phyloP scores from a whole-genome alignment of 441 rosid genomes.

The Cnidoscolus chayamansa region DNA sequence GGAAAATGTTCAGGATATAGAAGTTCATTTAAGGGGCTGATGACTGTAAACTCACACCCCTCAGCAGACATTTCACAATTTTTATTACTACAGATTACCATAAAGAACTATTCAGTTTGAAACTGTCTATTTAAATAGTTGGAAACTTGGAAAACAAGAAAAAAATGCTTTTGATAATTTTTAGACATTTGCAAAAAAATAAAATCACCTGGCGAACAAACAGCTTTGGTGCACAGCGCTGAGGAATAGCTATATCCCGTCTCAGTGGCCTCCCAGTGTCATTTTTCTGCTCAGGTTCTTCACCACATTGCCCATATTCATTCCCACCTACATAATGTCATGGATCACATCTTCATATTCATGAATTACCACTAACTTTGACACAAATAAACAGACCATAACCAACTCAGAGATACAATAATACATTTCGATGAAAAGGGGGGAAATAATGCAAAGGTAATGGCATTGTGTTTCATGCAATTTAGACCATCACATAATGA shows the following conservation, averaged over 20 bases:
- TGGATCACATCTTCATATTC: constrained; percentile 13
- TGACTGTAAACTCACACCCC: no score
- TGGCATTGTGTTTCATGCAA: background rate
- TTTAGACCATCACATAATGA: background rate
- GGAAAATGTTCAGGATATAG: no score
- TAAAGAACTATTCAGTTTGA: background rate
- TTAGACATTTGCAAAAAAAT: constrained; percentile 6
- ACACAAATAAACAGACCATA: background rate
- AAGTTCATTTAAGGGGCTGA: no score
- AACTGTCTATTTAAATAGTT: background rate
- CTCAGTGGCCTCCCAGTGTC: constrained; percentile 76
- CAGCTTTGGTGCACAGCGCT: constrained; percentile 88
- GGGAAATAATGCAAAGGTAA: background rate
- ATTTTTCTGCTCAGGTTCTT: constrained; percentile 87
- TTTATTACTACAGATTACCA: background rate
- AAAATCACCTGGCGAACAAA: constrained; percentile 75
- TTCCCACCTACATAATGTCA: constrained; percentile 66
- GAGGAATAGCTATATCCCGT: constrained; percentile 89
- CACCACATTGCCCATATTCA: constrained; percentile 99
- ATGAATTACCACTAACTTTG: background rate
- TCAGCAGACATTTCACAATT: no score
- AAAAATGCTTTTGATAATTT: background rate
- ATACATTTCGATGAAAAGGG: background rate
- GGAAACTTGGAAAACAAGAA: no score
- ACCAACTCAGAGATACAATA: background rate